Evolutionary conservation across 2,329 filamentous ascomycete genomes (phyloP).

Genomic region (Penicillium hesseltinei): DNA sequence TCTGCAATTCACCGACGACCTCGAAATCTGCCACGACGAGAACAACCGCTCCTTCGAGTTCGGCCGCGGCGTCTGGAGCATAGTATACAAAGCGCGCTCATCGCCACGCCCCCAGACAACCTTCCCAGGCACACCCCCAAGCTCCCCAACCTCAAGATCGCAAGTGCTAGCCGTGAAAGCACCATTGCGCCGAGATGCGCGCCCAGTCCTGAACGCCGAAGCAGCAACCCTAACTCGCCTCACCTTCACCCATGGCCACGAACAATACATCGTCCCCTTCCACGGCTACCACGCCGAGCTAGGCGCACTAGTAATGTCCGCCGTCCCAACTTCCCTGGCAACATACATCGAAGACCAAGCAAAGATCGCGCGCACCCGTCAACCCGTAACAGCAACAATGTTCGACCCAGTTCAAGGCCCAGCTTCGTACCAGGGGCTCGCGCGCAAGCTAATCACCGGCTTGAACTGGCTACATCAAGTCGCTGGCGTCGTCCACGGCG

Average conservation of each 20-base stretch:
- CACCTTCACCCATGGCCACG: constrained; percentile 30
- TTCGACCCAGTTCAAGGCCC: constrained; percentile 46
- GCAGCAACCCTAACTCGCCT: constrained; percentile 44
- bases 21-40: constrained; percentile 32
- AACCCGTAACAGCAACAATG: constrained; percentile 44
- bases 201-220: constrained; percentile 43
- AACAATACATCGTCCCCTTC: constrained; percentile 45
- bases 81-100: constrained; percentile 45
- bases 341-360: constrained; percentile 42
- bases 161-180: constrained; percentile 47
- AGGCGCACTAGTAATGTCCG: constrained; percentile 45
- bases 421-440: constrained; percentile 41
- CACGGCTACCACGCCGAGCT: constrained; percentile 42
- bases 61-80: constrained; percentile 49
- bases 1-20: constrained; percentile 33
- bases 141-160: constrained; percentile 34
- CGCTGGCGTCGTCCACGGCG: constrained; percentile 46
- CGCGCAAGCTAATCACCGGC: constrained; percentile 41
- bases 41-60: constrained; percentile 38
- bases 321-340: constrained; percentile 45
- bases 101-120: constrained; percentile 11
- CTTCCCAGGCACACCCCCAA: constrained; percentile 31
- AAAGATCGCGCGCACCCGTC: constrained; percentile 24
- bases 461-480: constrained; percentile 46
- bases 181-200: constrained; percentile 42